phyloP scores from a whole-genome alignment of 306 rosid species.

The Arachis stenosperma region DNA sequence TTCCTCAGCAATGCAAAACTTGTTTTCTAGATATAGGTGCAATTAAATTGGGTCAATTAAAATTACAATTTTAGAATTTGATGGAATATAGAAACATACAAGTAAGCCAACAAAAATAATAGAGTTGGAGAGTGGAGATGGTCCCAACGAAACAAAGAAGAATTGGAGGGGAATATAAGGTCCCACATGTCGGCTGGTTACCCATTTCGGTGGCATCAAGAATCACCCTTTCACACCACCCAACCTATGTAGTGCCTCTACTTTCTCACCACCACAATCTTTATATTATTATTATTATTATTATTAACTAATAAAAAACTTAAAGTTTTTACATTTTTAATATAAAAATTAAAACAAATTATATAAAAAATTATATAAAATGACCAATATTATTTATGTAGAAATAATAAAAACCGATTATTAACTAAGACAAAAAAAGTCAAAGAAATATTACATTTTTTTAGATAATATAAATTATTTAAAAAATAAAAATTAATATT shows the following conservation, averaged over 20 bases:
- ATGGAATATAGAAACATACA: background rate
- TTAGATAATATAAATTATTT: too few relatives aligned
- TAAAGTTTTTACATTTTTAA: too few relatives aligned
- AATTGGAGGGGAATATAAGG: constrained; percentile 35
- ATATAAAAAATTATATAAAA: too few relatives aligned
- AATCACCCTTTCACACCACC: constrained; percentile 46
- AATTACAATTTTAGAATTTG: background rate
- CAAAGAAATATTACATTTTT: too few relatives aligned
- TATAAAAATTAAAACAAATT: too few relatives aligned
- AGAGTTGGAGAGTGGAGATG: constrained; percentile 23
- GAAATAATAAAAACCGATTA: too few relatives aligned
- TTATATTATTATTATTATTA: too few relatives aligned
- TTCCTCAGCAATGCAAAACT: background rate
- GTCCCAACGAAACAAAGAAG: constrained; percentile 30
- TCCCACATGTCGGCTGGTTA: constrained; percentile 64
- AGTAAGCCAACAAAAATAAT: background rate
- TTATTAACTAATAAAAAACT: too few relatives aligned
- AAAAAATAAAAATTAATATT: too few relatives aligned
- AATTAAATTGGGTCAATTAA: background rate
- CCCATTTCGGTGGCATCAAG: constrained; percentile 57
- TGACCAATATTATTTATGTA: too few relatives aligned
- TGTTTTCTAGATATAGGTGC: background rate
- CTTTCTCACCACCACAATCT: background rate
- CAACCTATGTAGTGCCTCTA: constrained; percentile 31
- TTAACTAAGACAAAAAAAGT: too few relatives aligned